Percentiles rank a stretch among this genome's conserved stretches.
phyloP scores from a whole-genome alignment of 73 alveolate genomes.

The Paramecium octaurelia region DNA sequence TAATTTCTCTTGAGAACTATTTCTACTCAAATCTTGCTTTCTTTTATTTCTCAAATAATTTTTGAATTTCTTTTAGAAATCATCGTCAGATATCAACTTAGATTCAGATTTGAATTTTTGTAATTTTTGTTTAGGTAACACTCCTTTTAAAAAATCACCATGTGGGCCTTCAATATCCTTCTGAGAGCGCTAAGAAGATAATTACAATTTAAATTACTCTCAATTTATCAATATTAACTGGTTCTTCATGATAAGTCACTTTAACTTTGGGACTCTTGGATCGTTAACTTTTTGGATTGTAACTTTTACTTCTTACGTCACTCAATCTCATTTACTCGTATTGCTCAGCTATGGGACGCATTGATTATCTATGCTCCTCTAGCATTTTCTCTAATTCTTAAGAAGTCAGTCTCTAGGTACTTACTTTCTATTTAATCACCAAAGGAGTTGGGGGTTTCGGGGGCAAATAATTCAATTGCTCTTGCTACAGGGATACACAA shows the following conservation, averaged over 20 bases:
- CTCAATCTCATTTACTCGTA: not conserved
- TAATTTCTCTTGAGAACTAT: constrained; percentile 1
- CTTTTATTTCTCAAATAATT: constrained; percentile 3
- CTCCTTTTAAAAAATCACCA: constrained; percentile 44
- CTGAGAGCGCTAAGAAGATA: not conserved
- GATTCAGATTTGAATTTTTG: not conserved
- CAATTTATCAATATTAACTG: not conserved
- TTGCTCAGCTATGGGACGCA: not conserved
- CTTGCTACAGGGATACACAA: not conserved
- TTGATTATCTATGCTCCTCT: constrained; percentile 5
- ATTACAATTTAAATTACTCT: not conserved
- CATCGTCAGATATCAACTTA: constrained; percentile 11
- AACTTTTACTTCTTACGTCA: not conserved
- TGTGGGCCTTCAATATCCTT: constrained; percentile 12
- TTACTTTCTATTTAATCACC: not conserved
- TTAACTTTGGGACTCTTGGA: constrained; percentile 18
- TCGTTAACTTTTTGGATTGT: not conserved
- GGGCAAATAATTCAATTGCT: not conserved
- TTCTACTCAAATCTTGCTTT: not conserved
- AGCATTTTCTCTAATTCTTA: constrained; percentile 37
- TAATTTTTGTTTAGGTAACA: not conserved
- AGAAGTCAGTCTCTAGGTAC: not conserved
- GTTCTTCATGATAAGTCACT: constrained; percentile 7
- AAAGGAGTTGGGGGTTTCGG: constrained; percentile 12
- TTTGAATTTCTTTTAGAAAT: constrained; percentile 25